These are phyloP conservation scores for Plantago major DNA, from an alignment of 257 asterid species.

Conservation along the genomic window DNA sequence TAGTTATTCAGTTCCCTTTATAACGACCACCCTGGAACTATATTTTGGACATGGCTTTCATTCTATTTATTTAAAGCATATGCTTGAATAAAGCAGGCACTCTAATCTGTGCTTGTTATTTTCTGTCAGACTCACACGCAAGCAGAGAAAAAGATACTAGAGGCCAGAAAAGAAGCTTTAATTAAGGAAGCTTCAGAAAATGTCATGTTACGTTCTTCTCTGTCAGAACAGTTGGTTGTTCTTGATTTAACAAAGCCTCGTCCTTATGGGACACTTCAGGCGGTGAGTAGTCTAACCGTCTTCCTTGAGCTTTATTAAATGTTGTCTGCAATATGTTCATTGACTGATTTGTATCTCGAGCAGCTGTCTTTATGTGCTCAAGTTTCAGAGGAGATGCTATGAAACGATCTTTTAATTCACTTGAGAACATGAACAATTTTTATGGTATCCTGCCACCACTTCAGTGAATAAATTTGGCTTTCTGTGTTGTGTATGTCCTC, in stretches of 20 bases:
- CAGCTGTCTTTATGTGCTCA: not conserved
- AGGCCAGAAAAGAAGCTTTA: slow-evolving; percentile 69
- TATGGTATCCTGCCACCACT: no score
- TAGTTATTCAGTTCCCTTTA: not conserved
- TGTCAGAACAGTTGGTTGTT: slow-evolving; percentile 48
- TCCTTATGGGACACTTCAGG: slow-evolving; percentile 79
- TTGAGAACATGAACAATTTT: no score
- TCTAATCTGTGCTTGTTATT: slow-evolving; percentile 11
- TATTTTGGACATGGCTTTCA: not conserved
- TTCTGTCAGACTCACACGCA: slow-evolving; percentile 75
- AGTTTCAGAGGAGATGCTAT: not conserved
- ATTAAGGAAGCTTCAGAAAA: slow-evolving; percentile 54
- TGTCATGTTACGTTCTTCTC: slow-evolving; percentile 31
- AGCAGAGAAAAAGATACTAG: slow-evolving; percentile 72
- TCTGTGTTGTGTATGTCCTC: no score
- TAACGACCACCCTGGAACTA: not conserved
- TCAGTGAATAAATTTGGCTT: no score
- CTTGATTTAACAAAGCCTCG: slow-evolving; percentile 67
- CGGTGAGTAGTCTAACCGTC: slow-evolving; percentile 49
- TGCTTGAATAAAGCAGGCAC: slow-evolving; percentile 10
- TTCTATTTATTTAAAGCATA: not conserved
- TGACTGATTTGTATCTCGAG: not conserved
- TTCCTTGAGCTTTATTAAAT: slow-evolving; percentile 17
- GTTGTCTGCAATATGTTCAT: not conserved
- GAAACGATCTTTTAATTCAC: no score